Evolutionary conservation across 768 basidiomycete species (phyloP), one percentile per base, ranked within the genome.

Genomic region (Trametes elegans): DNA sequence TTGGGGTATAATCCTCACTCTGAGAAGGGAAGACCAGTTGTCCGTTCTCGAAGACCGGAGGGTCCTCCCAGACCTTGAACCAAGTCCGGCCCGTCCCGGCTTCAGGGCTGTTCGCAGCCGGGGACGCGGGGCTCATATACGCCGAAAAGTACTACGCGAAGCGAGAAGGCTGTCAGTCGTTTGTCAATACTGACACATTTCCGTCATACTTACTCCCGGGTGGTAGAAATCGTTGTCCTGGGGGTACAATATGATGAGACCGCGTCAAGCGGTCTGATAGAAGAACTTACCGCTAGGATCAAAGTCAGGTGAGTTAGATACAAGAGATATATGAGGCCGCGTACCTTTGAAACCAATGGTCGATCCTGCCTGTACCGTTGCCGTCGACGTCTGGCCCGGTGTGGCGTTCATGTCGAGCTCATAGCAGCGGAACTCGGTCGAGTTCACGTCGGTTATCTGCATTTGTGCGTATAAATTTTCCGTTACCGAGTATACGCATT

Each of bases 11-110:
- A 19, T 2, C 44, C 63, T 31, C 21, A 66, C 68, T 64, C 28
- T 53, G 44, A 7, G 65, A 63, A 14, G 67, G 66, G 63, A 66
- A 70, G 24, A 53, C 63, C 43, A 70, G 62, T 46, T 49, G 45
- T 45, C 66, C 53, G 52, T 65, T 56, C 58, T 63, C 56, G 45
- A 54, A 68, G 24, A 61, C 59, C 6, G 67, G 63, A 1, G 58
- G 27, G 42, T 66, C 56, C 58, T 77, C 71, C 71, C 74, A 76
- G 49, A 77, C 71, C 67, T 76, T 75, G 67, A 75, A 76, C 71
- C 74, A 77, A 7, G 75, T 76, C 48, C 70, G 68, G 18, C 73
- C 73, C 2, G 72, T 66, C 7, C 74, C 77, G n/a, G 75, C 78
- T 27, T 54, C 63, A 51, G 67, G 67, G 36, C 58, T 63, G 62